Evolutionary conservation across 2,329 filamentous ascomycete species (phyloP).

Genomic region (Trichoderma polysporum): DNA sequence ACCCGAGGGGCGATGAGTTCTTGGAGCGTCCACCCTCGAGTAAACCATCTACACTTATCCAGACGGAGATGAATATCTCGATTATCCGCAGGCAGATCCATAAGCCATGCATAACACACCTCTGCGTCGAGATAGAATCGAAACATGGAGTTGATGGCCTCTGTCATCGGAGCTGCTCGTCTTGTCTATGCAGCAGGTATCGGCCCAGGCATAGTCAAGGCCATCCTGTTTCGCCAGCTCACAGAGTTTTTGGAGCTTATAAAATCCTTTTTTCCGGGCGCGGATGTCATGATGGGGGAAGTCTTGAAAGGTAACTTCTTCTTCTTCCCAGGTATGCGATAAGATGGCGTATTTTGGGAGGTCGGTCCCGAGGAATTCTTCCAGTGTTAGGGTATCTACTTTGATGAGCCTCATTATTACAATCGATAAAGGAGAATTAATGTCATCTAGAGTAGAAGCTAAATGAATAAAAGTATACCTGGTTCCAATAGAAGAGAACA

Average conservation of each 20-base stretch:
- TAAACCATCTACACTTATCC: too few species aligned
- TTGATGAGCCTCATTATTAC: background rate
- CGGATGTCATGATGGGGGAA: background rate
- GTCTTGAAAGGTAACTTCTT: constrained; percentile 20
- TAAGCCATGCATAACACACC: too few species aligned
- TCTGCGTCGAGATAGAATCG: too few species aligned
- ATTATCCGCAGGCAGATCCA: too few species aligned
- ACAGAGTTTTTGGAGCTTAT: constrained; percentile 1
- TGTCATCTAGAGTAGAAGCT: background rate
- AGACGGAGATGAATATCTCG: too few species aligned
- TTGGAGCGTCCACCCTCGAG: too few species aligned
- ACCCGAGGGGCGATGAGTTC: constrained; percentile 32
- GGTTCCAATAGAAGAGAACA: too few species aligned
- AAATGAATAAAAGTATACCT: background rate
- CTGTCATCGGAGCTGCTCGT: constrained; percentile 15
- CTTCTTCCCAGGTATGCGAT: constrained; percentile 21
- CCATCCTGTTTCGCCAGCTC: background rate
- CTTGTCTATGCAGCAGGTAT: constrained; percentile 25
- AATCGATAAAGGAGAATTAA: background rate
- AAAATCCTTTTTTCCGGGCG: background rate
- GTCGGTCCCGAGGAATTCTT: background rate
- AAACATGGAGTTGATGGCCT: background rate
- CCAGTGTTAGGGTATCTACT: background rate
- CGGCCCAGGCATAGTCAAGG: constrained; percentile 20
- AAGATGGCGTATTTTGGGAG: constrained; percentile 22